These are phyloP conservation scores for Hyaloperonospora brassicae DNA, from an alignment of 352 stramenopile genomes.

Conservation along the genomic window DNA sequence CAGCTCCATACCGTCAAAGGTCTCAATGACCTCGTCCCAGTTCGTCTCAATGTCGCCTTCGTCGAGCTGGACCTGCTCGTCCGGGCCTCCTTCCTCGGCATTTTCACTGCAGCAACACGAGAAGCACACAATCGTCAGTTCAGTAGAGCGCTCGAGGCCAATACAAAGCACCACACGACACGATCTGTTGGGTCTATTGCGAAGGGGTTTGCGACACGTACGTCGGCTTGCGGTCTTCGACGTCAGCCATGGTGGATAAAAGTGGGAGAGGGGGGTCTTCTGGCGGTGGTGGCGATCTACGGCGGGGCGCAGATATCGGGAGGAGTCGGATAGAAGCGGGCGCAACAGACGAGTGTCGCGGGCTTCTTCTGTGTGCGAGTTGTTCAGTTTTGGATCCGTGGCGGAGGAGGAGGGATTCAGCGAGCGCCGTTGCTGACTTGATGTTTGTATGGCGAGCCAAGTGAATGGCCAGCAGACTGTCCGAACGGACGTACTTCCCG, in stretches of 20 bases:
- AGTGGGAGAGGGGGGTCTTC: no score
- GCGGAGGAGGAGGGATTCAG: constrained; percentile 19
- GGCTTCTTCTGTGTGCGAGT: constrained; percentile 36
- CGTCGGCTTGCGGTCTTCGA: constrained; percentile 66
- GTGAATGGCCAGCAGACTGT: constrained; percentile 47
- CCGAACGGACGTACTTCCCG: constrained; percentile 4
- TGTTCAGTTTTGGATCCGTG: constrained; percentile 31
- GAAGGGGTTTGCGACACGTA: constrained; percentile 6
- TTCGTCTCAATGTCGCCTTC: constrained; percentile 97
- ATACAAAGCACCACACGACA: no score
- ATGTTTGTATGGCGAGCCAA: constrained; percentile 55
- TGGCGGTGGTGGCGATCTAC: constrained; percentile 6
- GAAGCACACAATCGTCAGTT: background rate
- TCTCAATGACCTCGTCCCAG: constrained; percentile 97
- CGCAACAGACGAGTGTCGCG: constrained; percentile 21
- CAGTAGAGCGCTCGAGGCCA: background rate
- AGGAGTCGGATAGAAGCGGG: constrained; percentile 16
- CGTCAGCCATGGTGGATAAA: constrained; percentile 63
- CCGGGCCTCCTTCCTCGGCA: constrained; percentile 44
- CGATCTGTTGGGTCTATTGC: no score
- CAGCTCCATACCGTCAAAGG: constrained; percentile 98
- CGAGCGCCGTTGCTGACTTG: constrained; percentile 33
- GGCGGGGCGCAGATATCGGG: constrained; percentile 17
- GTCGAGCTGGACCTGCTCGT: constrained; percentile 60
- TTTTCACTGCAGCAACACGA: constrained; percentile 36